Percentiles rank a stretch among this genome's conserved stretches.
phyloP scores from a whole-genome alignment of 2,329 filamentous ascomycete genomes.

The Ceratocystis colombiana region DNA sequence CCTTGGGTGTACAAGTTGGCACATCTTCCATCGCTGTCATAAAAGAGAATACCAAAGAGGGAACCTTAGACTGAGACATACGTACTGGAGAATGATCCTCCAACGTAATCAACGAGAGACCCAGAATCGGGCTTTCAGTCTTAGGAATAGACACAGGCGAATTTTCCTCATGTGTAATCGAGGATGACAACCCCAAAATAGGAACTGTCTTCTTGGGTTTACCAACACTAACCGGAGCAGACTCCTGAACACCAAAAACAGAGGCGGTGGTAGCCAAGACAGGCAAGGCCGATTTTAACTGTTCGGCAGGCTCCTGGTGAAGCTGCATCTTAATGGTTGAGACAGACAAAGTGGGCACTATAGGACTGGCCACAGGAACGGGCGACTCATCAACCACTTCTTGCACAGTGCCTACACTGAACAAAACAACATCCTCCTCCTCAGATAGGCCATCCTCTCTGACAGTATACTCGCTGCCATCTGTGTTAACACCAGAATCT shows the following conservation, averaged over 20 bases:
- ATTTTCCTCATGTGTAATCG: not conserved
- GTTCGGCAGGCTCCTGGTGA: slow-evolving; percentile 26
- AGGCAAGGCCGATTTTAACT: slow-evolving; percentile 29
- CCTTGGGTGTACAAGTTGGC: not conserved
- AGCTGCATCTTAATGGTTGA: not conserved
- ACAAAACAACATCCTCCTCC: slow-evolving; percentile 29
- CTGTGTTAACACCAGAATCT: slow-evolving; percentile 52
- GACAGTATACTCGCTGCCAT: slow-evolving; percentile 35
- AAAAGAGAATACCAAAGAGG: slow-evolving; percentile 31
- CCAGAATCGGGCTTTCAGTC: slow-evolving; percentile 29
- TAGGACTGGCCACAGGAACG: slow-evolving; percentile 10
- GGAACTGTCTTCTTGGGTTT: slow-evolving; percentile 27
- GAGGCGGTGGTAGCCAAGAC: slow-evolving; percentile 30
- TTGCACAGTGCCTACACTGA: slow-evolving; percentile 14
- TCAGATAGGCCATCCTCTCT: slow-evolving; percentile 29
- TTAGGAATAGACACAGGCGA: slow-evolving; percentile 31
- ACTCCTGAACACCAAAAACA: slow-evolving; percentile 31
- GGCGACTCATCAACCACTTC: slow-evolving; percentile 21
- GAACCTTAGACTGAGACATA: slow-evolving; percentile 30
- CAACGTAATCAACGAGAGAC: slow-evolving; percentile 28
- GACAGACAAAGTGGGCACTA: slow-evolving; percentile 14
- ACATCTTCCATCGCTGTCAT: not conserved
- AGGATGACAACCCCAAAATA: slow-evolving; percentile 27
- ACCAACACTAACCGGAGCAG: slow-evolving; percentile 31
- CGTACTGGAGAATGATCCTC: slow-evolving; percentile 26